Percentiles rank a stretch among this genome's conserved stretches.
Evolutionary conservation across 768 basidiomycete genomes (phyloP).

Genomic region (Boletus patriciae): DNA sequence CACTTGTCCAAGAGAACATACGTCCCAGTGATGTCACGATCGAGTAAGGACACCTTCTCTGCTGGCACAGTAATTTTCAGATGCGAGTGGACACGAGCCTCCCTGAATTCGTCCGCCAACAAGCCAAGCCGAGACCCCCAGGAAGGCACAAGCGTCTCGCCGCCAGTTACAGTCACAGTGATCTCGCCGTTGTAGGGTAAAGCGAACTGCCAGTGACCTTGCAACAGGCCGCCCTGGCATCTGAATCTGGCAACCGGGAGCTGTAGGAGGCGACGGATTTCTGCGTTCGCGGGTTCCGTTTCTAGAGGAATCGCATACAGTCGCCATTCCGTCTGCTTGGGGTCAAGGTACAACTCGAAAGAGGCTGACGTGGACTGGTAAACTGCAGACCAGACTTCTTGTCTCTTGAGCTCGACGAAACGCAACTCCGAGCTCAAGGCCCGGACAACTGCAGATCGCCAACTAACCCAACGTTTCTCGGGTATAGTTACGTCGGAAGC

Average conservation of each 20-base stretch:
- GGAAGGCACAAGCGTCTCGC: constrained; percentile 69
- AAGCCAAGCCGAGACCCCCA: constrained; percentile 87
- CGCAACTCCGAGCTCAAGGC: constrained; percentile 65
- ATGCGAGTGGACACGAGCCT: constrained; percentile 64
- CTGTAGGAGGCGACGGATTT: constrained; percentile 70
- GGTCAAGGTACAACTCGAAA: constrained; percentile 77
- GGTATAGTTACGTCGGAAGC: constrained; percentile 44
- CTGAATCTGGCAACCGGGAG: constrained; percentile 75
- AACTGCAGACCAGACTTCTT: constrained; percentile 81
- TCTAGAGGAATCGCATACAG: constrained; percentile 71
- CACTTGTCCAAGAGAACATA: constrained; percentile 84
- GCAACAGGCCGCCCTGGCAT: constrained; percentile 56
- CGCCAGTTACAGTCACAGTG: constrained; percentile 54
- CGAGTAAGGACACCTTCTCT: constrained; percentile 50
- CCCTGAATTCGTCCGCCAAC: constrained; percentile 58
- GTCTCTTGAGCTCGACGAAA: constrained; percentile 83
- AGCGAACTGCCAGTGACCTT: constrained; percentile 78
- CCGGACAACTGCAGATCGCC: constrained; percentile 65
- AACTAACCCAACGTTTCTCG: constrained; percentile 61
- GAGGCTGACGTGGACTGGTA: constrained; percentile 71
- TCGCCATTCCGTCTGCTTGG: constrained; percentile 81
- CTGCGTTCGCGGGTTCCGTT: constrained; percentile 71
- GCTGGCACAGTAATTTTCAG: constrained; percentile 61
- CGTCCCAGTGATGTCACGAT: constrained; percentile 78
- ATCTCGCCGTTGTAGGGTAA: constrained; percentile 61